Percentiles rank a stretch among this genome's conserved stretches.
Conservation (phyloP, 2,329 filamentous ascomycete genomes). For the Trichoderma koningiopsis region DNA sequence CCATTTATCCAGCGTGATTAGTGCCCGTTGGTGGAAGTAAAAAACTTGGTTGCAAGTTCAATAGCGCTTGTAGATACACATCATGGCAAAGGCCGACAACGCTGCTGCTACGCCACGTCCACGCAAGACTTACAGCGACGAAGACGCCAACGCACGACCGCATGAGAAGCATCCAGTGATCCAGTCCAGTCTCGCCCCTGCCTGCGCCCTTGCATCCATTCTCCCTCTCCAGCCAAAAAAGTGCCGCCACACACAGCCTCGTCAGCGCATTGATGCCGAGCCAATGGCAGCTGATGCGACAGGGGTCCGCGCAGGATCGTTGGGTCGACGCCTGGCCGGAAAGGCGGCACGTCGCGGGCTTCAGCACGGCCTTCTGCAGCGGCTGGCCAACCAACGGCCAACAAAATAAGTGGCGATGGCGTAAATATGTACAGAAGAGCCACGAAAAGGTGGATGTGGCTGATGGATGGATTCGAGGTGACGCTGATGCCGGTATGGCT, state of each 20-base stretch:
- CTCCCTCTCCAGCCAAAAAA: neutral
- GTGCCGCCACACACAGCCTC: neutral
- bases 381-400: neutral
- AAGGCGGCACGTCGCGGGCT: constrained; percentile 1
- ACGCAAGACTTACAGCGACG: neutral
- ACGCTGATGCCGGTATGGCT: neutral
- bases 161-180: neutral
- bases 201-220: neutral
- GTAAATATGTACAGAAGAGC: neutral
- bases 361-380: neutral
- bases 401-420: neutral
- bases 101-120: neutral
- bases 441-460: neutral
- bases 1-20: neutral
- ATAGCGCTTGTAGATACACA: no score
- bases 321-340: neutral
- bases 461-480: neutral
- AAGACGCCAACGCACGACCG: neutral
- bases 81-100: neutral
- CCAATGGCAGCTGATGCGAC: neutral
- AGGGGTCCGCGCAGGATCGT: neutral
- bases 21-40: neutral
- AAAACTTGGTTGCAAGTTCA: neutral
- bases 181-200: neutral
- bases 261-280: neutral